These are phyloP conservation scores for Ophiostoma quercus DNA, from an alignment of 2,329 filamentous ascomycete species.

Conservation along the genomic window DNA sequence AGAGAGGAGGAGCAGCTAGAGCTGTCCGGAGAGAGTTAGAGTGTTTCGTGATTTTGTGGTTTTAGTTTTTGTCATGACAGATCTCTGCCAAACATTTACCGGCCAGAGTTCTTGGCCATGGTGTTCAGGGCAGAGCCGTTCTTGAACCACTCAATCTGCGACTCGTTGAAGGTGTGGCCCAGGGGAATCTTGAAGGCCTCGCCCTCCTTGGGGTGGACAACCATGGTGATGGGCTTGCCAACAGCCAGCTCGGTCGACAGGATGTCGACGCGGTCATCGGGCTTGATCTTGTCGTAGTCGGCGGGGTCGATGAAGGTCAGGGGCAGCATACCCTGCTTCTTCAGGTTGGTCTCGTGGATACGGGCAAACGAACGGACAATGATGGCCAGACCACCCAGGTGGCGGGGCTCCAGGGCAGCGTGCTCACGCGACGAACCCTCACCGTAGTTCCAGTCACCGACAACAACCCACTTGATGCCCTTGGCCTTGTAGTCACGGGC, in stretches of 20 bases:
- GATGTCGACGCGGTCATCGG: conserved; percentile 87
- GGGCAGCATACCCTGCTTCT: conserved; percentile 99
- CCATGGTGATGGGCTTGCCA: conserved; percentile 87
- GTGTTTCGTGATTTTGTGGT: neutral
- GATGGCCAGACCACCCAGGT: conserved; percentile 94
- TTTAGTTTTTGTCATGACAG: neutral
- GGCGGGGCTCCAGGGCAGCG: conserved; percentile 92
- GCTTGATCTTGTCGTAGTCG: conserved; percentile 96
- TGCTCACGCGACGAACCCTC: conserved; percentile 98
- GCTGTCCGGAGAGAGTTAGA: neutral
- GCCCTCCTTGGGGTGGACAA: conserved; percentile 86
- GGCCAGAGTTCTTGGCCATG: conserved; percentile 67
- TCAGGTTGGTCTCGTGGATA: conserved; percentile 99
- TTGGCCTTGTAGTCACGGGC: conserved; percentile 98
- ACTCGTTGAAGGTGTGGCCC: conserved; percentile 94
- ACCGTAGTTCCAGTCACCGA: conserved; percentile 99
- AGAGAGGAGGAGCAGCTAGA: neutral
- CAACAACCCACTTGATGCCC: conserved; percentile 91
- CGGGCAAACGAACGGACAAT: conserved; percentile 93
- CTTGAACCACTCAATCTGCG: conserved; percentile 98
- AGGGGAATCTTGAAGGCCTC: conserved; percentile 75
- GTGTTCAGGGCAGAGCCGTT: conserved; percentile 97
- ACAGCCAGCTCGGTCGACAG: conserved; percentile 83
- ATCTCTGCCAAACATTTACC: conserved; percentile 1
- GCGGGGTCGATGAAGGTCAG: conserved; percentile 90